Evolutionary conservation across 2,329 filamentous ascomycete species (phyloP), one percentile per base, ranked within the genome.

Genomic region (Fusarium continuum): DNA sequence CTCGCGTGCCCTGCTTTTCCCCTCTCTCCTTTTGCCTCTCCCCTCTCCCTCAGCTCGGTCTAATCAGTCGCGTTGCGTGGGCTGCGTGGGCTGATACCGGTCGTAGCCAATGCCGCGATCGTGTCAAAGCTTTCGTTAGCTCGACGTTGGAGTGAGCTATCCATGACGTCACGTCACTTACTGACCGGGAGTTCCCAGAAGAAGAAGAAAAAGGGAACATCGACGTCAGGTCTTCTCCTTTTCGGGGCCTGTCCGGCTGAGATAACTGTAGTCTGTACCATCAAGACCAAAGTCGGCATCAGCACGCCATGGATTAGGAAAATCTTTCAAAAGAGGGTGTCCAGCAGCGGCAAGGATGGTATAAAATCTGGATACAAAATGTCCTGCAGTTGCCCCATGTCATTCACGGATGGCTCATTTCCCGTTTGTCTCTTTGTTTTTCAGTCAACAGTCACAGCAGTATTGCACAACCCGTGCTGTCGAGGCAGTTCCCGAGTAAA

Each of bases 121-220:
- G 52, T 50, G 58, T 63, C 50, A 55, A 66, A 58, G 46, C 49
- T 52, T 44, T 56, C 36, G 46, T 51, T 61, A 51, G 62, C 50
- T 55, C 39, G 43, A 59, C 43, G 29, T 60, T 46, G 48, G 23
- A 48, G 41, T 67, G 68, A 68, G 29, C 61, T 57, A 60, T 71
- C 55, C 53, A 67, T 71, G 68, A 71, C 69, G 68, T 71, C 69
- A 70, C 32, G 22, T 8, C 8, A 10, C 17, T 38, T n/a, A 13
- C 46, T 23, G 31, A 62, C 35, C 47, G n/a, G n/a, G n/a, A n/a
- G n/a, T n/a, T 35, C 31, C 25, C 17, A 36, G 28, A n/a, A n/a
- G n/a, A n/a, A 28, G 23, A 11, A 19, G 40, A 39, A 58, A 43
- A 49, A 60, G 14, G 36, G 20, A 55, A 43, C 26, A 56, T 48